Evolutionary conservation across 345 rosid genomes (phyloP).

Genomic region (Euphorbia lathyris): DNA sequence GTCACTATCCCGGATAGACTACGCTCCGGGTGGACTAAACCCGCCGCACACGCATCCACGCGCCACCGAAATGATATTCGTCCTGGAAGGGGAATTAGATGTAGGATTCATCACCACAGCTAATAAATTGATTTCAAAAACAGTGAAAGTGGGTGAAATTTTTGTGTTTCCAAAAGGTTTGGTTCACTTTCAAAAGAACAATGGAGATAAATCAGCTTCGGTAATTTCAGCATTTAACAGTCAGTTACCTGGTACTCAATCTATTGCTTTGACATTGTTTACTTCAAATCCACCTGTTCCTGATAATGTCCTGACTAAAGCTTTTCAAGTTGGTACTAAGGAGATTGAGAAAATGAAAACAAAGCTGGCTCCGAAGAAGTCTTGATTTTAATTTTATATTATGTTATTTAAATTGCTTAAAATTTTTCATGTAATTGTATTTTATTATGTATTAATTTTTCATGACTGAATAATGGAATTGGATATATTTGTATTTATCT

Average conservation of each 20-base stretch:
- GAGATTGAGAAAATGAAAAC: constrained; percentile 29
- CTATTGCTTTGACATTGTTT: constrained; percentile 24
- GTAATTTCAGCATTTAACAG: constrained; percentile 28
- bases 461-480: neutral
- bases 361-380: constrained; percentile 30
- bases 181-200: constrained; percentile 33
- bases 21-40: constrained; percentile 20
- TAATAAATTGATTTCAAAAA: constrained; percentile 21
- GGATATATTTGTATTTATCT: neutral
- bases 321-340: constrained; percentile 31
- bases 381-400: neutral
- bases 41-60: constrained; percentile 35
- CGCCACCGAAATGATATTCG: constrained; percentile 26
- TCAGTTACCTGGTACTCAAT: constrained; percentile 30
- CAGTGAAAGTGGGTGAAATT: constrained; percentile 14
- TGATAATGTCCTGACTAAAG: constrained; percentile 22
- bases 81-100: constrained; percentile 26
- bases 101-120: constrained; percentile 31
- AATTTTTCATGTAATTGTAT: neutral
- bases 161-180: constrained; percentile 30
- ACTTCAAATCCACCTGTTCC: constrained; percentile 22
- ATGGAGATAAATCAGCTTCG: constrained; percentile 17
- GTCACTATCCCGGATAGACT: constrained; percentile 25
- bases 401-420: neutral
- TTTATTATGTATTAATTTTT: too few species aligned